Evolutionary conservation across 2,329 filamentous ascomycete species (phyloP).

Genomic region (Helotiales sp.): DNA sequence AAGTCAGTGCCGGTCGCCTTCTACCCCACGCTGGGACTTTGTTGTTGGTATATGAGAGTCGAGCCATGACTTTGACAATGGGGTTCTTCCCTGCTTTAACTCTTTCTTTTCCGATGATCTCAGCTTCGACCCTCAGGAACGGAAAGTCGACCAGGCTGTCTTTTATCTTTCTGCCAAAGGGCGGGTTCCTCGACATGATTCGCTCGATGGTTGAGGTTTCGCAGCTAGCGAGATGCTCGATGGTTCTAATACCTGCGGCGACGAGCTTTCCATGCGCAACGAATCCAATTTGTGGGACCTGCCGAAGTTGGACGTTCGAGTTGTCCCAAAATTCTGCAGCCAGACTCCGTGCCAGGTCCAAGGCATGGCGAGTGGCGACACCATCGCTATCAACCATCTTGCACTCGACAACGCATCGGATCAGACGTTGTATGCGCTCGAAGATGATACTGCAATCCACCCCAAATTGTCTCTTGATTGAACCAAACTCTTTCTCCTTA

Average conservation of each 20-base stretch:
- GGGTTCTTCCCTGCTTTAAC: constrained; percentile 43
- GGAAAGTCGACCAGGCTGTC: constrained; percentile 71
- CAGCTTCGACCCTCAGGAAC: constrained; percentile 43
- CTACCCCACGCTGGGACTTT: constrained; percentile 62
- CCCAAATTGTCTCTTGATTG: constrained; percentile 56
- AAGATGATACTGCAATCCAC: constrained; percentile 66
- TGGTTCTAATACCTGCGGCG: constrained; percentile 66
- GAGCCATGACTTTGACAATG: constrained; percentile 62
- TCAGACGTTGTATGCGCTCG: constrained; percentile 66
- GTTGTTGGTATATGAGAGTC: constrained; percentile 71
- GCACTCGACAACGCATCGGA: constrained; percentile 77
- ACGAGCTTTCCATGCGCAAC: constrained; percentile 75
- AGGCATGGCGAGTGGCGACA: constrained; percentile 62
- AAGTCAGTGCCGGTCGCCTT: constrained; percentile 67
- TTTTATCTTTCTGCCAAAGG: constrained; percentile 73
- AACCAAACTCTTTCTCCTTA: constrained; percentile 53
- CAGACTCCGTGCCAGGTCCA: constrained; percentile 78
- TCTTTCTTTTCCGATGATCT: constrained; percentile 33
- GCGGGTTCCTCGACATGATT: constrained; percentile 75
- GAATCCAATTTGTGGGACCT: constrained; percentile 76
- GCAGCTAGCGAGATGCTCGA: constrained; percentile 67
- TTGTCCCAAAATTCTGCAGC: constrained; percentile 76
- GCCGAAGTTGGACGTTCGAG: constrained; percentile 76
- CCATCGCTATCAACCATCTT: constrained; percentile 62
- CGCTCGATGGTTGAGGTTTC: constrained; percentile 76